Base-by-base conservation (phyloP, 1,284 basidiomycete species). In the Pseudozyma sp. region DNA sequence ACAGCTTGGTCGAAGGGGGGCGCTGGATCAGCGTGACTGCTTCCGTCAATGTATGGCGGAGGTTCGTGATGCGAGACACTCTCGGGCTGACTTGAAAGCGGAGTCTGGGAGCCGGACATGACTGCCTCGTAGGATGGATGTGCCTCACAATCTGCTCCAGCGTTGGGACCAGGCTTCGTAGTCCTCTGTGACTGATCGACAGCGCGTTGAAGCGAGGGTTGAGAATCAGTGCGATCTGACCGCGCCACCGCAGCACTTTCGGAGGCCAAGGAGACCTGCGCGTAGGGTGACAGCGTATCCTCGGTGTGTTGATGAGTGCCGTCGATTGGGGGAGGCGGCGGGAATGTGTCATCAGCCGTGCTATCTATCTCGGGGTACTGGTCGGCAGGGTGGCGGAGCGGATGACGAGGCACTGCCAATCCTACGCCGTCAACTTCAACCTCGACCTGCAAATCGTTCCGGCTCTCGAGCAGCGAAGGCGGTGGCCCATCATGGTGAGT, bases 381-480 rank as follows among this genome's bases (percentile, higher is more conserved):
- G 24, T 75, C 72, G n/a, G 56, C 59, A 9, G 72, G 67, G 46
- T 69, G 71, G 0, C 71, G 62, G 24, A 52, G 35, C 2, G 66
- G 24, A 13, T 55, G 53, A 8, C 63, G 57, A 13, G 77, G 79
- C 63, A 79, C 60, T 5, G 77, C 79, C n/a, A 76, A 35, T 3
- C 79, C 79, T 2, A 79, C 79, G 14, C 77, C 79, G n/a, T 75
- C 77, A n/a, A 81, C 75, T 43, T 79, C 68, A 13, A 81, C 78
- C 53, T 81, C 79, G 7, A 81, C 75, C 40, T 81, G 79, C 6
- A 79, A 49, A 35, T 81, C 79, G 37, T 81, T 54, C 7, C 57
- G 65, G 43, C 76, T 77, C 45, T 81, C 78, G 35, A 75, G 60
- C 35, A 81, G 46, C 3, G 71, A 64, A 0, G 79, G 79, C 8